Percentiles rank a stretch among this genome's conserved stretches.
Evolutionary conservation across 2,329 filamentous ascomycete genomes (phyloP).

Genomic region (Ophiocordyceps unilateralis): DNA sequence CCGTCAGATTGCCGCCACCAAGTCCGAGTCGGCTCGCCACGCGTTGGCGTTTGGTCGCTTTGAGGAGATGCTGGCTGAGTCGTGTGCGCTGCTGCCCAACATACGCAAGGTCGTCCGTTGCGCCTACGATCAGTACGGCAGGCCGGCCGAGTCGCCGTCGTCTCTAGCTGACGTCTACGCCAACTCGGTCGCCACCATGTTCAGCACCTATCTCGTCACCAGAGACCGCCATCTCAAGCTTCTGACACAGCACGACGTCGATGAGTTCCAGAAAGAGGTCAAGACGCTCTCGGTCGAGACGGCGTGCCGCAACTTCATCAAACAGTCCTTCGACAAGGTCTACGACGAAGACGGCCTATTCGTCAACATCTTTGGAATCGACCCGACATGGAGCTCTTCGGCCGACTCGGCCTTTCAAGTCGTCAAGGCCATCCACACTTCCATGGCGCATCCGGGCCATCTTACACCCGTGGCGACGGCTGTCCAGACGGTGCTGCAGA

Average conservation of each 20-base stretch:
- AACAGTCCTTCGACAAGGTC: constrained; percentile 41
- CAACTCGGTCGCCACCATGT: constrained; percentile 35
- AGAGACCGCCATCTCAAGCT: constrained; percentile 35
- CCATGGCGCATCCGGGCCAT: constrained; percentile 35
- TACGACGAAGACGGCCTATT: constrained; percentile 38
- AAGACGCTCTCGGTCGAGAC: constrained; percentile 34
- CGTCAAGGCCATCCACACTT: constrained; percentile 30
- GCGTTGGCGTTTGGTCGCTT: constrained; percentile 43
- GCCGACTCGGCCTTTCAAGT: constrained; percentile 31
- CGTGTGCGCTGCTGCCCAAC: constrained; percentile 37
- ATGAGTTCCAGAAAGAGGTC: constrained; percentile 33
- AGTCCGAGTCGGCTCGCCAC: constrained; percentile 41
- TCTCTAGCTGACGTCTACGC: constrained; percentile 31
- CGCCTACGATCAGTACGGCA: constrained; percentile 35
- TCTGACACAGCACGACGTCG: constrained; percentile 34
- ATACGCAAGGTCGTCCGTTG: constrained; percentile 32
- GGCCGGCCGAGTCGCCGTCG: constrained; percentile 20
- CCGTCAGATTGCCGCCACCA: constrained; percentile 33
- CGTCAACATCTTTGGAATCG: constrained; percentile 35
- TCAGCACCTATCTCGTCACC: constrained; percentile 33
- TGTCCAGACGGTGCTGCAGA: constrained; percentile 30
- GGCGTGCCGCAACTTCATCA: constrained; percentile 38
- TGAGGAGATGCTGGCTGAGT: constrained; percentile 38
- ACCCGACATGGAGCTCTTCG: constrained; percentile 33
- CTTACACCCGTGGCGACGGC: constrained; percentile 31